A percentile compares a stretch with the other conserved stretches of the same genome.
Conservation (phyloP, 2,329 filamentous ascomycete genomes). For the Monosporascus ibericus region DNA sequence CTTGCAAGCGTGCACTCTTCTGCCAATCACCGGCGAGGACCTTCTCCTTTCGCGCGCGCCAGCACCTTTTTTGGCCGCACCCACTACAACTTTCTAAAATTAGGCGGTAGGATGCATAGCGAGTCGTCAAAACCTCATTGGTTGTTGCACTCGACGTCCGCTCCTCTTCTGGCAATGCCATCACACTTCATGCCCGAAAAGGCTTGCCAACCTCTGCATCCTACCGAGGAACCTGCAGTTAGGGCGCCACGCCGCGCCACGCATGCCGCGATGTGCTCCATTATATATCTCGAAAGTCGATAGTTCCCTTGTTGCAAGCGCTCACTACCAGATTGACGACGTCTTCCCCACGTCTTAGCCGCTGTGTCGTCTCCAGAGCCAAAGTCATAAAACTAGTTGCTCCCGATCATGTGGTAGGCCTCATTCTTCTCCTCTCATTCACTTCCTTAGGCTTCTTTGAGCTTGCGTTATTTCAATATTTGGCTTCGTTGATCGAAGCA, state of each 20-base stretch:
- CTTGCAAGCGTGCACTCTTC: conserved; percentile 15
- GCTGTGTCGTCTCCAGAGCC: conserved; percentile 16
- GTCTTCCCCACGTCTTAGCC: conserved; percentile 21
- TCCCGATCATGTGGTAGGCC: conserved; percentile 18
- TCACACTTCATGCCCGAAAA: conserved; percentile 21
- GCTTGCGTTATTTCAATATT: conserved; percentile 27
- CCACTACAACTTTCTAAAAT: conserved; percentile 22
- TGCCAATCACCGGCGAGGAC: conserved; percentile 17
- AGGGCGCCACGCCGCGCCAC: conserved; percentile 17
- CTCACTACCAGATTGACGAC: conserved; percentile 14
- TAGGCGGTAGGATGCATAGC: conserved; percentile 15
- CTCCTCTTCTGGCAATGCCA: conserved; percentile 16
- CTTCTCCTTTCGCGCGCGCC: conserved; percentile 16
- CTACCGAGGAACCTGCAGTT: conserved; percentile 19
- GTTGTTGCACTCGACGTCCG: conserved; percentile 13
- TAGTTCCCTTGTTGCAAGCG: conserved; percentile 19
- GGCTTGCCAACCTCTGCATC: conserved; percentile 16
- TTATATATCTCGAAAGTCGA: conserved; percentile 8
- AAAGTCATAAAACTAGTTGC: conserved; percentile 24
- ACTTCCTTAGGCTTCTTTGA: conserved; percentile 24
- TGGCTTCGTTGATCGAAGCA: conserved; percentile 41
- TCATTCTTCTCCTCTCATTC: conserved; percentile 15
- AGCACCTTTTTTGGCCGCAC: conserved; percentile 16
- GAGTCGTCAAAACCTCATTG: conserved; percentile 17
- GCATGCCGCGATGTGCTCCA: conserved; percentile 16